Conservation (phyloP, 257 asterid genomes). For the Fraxinus excelsior region DNA sequence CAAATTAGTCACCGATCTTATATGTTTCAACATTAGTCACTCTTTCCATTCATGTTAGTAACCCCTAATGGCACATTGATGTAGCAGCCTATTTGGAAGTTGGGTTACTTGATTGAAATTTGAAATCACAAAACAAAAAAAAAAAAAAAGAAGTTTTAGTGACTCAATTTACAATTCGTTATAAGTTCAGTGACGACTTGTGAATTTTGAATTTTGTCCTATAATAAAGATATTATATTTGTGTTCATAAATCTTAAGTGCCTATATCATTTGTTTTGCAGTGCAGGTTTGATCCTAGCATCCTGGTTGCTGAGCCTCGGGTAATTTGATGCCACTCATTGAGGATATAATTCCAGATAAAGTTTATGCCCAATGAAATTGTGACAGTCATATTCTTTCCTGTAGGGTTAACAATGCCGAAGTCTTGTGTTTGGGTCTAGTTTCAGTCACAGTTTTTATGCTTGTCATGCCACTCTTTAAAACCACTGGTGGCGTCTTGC, state of each 20-base stretch:
- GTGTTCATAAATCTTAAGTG: slow-evolving; percentile 32
- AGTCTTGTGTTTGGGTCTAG: slow-evolving; percentile 90
- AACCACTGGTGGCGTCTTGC: slow-evolving; percentile 69
- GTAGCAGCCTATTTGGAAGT: no score
- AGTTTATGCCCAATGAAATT: slow-evolving; percentile 9
- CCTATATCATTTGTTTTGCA: slow-evolving; percentile 42
- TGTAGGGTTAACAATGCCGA: slow-evolving; percentile 63
- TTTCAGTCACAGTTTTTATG: slow-evolving; percentile 84
- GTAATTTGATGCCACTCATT: slow-evolving; percentile 40
- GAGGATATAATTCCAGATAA: not conserved
- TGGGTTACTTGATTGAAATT: no score
- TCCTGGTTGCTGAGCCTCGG: slow-evolving; percentile 96
- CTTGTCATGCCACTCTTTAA: slow-evolving; percentile 91
- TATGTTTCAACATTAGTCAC: no score
- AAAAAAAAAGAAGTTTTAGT: no score
- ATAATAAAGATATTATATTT: not conserved
- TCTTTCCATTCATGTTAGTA: no score
- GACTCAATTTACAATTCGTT: no score
- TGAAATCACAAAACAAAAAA: no score
- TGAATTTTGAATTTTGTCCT: no score
- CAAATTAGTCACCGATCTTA: no score
- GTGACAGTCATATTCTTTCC: not conserved
- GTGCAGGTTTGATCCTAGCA: slow-evolving; percentile 95
- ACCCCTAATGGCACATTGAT: no score
- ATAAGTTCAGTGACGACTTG: no score